Base-by-base conservation (phyloP, 345 rosid genomes). In the Moringa oleifera region DNA sequence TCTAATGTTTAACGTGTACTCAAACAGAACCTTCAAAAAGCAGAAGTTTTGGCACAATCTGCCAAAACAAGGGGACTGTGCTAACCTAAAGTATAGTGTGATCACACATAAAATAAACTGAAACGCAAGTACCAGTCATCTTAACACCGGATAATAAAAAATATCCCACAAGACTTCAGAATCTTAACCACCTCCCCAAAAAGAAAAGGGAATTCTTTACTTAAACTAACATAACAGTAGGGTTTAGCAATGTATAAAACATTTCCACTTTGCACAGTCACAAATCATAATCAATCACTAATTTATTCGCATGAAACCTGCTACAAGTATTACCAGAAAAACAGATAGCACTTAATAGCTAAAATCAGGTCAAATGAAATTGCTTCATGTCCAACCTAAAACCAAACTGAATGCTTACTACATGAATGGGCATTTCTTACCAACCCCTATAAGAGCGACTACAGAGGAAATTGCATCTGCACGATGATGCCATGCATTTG, bases 401-500 rank as follows among this genome's bases (percentile, higher is more conserved):
- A 45, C 18, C 18, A 57, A 20, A 50, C 31, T 2, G 33, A 57
- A 45, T 46, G 59, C 12, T 19, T 21, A n/a, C n/a, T 20, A 47
- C 22, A 63, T 24, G 25, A 37, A 67, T 19, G 2, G 64, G 37
- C 46, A 41, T 36, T 63, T 69, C 81, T 80, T 82, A 85, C 93
- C 93, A 75, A 79, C 90, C 60, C 98, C 98, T 68, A 93, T 68
- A 47, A 93, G 89, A 51, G 98, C 92, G 71, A 93, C 90, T 45
- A 93, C 62, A 46, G 97, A 93, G 37, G 98, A 93, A 69, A 93
- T 71, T 17, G 97, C 98, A 86, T 93, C 96, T 21, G 89, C 85
- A 56, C 97, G 97, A 78, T 90, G 98, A 79, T 93, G 98, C 98
- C 98, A 93, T 56, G 97, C 97, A 79, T 93, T 93, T 66, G 98